Conservation (phyloP, 1,284 basidiomycete genomes). For the Meira miltonrushii region DNA sequence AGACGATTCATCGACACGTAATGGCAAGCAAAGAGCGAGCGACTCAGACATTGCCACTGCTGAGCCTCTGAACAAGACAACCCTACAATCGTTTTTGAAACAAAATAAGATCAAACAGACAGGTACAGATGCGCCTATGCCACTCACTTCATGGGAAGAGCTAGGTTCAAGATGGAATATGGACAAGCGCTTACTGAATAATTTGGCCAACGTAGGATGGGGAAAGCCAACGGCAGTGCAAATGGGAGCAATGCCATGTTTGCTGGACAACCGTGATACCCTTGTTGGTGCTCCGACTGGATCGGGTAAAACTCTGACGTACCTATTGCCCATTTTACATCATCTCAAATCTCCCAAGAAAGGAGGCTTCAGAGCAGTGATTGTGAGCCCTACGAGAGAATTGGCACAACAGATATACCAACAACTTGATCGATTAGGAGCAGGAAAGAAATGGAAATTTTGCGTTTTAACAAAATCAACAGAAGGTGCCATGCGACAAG, state of each 20-base stretch:
- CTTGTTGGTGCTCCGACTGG: constrained; percentile 48
- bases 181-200: constrained; percentile 29
- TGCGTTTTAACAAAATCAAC: constrained; percentile 35
- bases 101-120: constrained; percentile 49
- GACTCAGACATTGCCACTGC: not conserved
- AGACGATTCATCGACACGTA: constrained; percentile 7
- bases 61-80: constrained; percentile 30
- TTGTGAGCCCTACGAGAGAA: constrained; percentile 48
- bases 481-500: constrained; percentile 11
- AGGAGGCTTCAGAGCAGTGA: constrained; percentile 25
- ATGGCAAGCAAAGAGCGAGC: constrained; percentile 10
- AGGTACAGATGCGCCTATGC: constrained; percentile 53
- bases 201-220: constrained; percentile 37
- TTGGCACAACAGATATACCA: constrained; percentile 49
- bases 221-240: constrained; percentile 51
- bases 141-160: constrained; percentile 48
- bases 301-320: constrained; percentile 50
- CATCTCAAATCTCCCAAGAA: constrained; percentile 30
- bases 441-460: constrained; percentile 29
- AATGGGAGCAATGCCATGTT: constrained; percentile 50
- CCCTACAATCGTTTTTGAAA: constrained; percentile 36
- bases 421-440: constrained; percentile 25
- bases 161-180: constrained; percentile 34
- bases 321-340: constrained; percentile 44
- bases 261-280: constrained; percentile 66